phyloP scores from a whole-genome alignment of 176 grass and related monocot genomes.

The Oropetium thomaeum region DNA sequence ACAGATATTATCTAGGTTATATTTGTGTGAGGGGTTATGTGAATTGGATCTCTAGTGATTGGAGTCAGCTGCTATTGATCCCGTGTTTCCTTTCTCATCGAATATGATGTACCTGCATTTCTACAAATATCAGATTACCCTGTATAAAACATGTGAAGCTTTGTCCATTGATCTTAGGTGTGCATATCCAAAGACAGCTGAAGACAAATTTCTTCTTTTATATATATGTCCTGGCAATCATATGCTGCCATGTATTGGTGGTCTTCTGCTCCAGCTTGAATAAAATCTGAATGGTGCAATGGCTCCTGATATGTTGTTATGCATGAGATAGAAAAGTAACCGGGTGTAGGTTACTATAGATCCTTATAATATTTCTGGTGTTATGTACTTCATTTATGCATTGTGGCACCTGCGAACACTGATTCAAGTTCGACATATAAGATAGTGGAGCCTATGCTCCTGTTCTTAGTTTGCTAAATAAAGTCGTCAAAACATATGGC shows the following conservation, averaged over 20 bases:
- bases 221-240: not conserved
- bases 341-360: not conserved
- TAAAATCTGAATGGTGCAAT: not conserved
- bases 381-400: not conserved
- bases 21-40: no score
- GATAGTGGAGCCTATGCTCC: constrained; percentile 12
- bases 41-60: not conserved
- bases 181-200: not conserved
- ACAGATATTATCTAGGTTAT: no score
- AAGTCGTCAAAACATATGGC: constrained; percentile 26
- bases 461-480: constrained; percentile 19
- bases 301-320: not conserved
- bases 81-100: not conserved
- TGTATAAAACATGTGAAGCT: not conserved
- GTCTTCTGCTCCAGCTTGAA: not conserved
- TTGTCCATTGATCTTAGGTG: not conserved
- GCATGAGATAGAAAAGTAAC: not conserved
- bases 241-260: not conserved
- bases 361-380: constrained; percentile 6
- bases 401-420: constrained; percentile 3
- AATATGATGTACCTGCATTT: not conserved
- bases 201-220: not conserved
- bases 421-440: not conserved
- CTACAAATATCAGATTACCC: not conserved
- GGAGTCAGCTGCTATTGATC: not conserved